A percentile compares a stretch with the other conserved stretches of the same genome.
These are phyloP conservation scores for Ophryocystis elektroscirrha DNA, from an alignment of 169 alveolate species.

Conservation along the genomic window DNA sequence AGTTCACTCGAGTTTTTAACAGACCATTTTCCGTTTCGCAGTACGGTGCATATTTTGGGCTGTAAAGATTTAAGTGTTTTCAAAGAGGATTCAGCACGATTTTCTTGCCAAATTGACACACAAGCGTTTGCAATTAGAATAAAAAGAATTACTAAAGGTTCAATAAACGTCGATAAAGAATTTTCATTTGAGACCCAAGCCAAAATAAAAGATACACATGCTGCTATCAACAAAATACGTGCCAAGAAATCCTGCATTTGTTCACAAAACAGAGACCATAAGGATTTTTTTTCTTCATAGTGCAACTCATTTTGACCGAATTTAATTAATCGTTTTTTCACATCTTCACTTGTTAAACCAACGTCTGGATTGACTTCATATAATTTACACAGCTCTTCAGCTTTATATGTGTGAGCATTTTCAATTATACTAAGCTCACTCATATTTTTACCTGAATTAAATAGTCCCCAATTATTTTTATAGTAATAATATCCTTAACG, in stretches of 20 bases:
- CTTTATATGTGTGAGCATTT: no score
- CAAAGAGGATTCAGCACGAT: conserved; percentile 87
- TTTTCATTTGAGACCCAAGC: conserved; percentile 65
- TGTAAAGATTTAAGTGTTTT: conserved; percentile 79
- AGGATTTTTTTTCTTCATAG: conserved; percentile 45
- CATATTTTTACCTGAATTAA: no score
- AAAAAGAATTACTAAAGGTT: conserved; percentile 72
- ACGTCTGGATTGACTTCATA: no score
- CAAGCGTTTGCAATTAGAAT: conserved; percentile 78
- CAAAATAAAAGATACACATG: conserved; percentile 69
- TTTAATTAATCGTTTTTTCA: conserved; percentile 6
- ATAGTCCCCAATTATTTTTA: no score
- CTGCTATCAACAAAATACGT: conserved; percentile 78
- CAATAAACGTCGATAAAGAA: conserved; percentile 77
- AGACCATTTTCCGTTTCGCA: conserved; percentile 73
- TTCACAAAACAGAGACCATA: conserved; percentile 57
- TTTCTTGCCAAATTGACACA: conserved; percentile 93
- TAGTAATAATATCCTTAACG: no score
- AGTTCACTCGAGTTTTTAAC: conserved; percentile 62
- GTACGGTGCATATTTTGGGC: conserved; percentile 63
- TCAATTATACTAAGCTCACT: no score
- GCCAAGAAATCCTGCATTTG: conserved; percentile 81
- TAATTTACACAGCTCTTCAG: no score
- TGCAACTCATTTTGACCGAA: conserved; percentile 13
- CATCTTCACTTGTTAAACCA: no score